Evolutionary conservation across 108 stramenopile genomes (phyloP).

Genomic region (Skeletonema tropicum): DNA sequence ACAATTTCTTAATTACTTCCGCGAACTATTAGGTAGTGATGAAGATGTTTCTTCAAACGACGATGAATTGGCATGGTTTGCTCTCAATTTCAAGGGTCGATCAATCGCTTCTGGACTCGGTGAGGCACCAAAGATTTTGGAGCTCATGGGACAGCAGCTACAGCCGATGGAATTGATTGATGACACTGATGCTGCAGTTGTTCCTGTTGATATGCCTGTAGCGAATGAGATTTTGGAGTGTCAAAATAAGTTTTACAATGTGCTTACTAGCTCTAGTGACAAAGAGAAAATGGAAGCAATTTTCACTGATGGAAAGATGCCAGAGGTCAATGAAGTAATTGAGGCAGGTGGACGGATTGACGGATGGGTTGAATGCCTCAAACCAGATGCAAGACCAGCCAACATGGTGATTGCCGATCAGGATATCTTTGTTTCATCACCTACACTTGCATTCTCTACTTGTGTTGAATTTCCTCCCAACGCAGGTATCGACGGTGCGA

Average conservation of each 20-base stretch:
- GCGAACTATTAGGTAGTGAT: slow-evolving; percentile 37
- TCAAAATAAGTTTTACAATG: slow-evolving; percentile 61
- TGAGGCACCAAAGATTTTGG: slow-evolving; percentile 57
- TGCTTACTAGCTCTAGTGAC: slow-evolving; percentile 56
- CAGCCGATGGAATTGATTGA: slow-evolving; percentile 68
- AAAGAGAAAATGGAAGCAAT: slow-evolving; percentile 26
- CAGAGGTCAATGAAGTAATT: slow-evolving; percentile 65
- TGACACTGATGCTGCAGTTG: slow-evolving; percentile 38
- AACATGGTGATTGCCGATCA: slow-evolving; percentile 72
- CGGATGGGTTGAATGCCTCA: slow-evolving; percentile 66
- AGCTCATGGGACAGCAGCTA: slow-evolving; percentile 73
- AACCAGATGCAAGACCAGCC: slow-evolving; percentile 68
- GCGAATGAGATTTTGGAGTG: slow-evolving; percentile 30
- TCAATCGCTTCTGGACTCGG: slow-evolving; percentile 77
- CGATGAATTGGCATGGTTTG: slow-evolving; percentile 74
- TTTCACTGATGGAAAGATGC: slow-evolving; percentile 6
- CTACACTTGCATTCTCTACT: slow-evolving; percentile 69
- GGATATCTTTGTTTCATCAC: slow-evolving; percentile 59
- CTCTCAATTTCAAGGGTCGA: slow-evolving; percentile 71
- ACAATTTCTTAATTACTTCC: slow-evolving; percentile 67
- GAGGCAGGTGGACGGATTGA: slow-evolving; percentile 76
- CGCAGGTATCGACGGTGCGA: slow-evolving; percentile 54
- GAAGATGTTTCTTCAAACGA: not conserved
- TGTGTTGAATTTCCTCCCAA: slow-evolving; percentile 75
- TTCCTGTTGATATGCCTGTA: slow-evolving; percentile 13